A percentile compares a stretch with the other conserved stretches of the same genome.
Conservation (phyloP, 306 rosid species). For the Biancaea sappan region DNA sequence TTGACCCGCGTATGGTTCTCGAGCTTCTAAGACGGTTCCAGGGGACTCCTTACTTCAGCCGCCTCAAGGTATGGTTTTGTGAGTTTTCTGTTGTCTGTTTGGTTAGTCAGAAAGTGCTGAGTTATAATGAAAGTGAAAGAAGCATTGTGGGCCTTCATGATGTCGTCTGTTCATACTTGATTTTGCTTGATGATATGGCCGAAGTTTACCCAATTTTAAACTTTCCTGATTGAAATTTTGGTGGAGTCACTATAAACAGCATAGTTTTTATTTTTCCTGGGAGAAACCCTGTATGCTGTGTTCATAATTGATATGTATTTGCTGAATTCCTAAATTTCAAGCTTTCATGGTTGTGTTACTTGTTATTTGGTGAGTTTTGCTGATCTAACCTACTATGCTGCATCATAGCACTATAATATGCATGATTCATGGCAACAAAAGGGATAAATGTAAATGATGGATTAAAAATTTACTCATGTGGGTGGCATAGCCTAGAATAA, state of each 20-base stretch:
- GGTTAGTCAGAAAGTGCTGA: too few relatives aligned
- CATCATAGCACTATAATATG: too few relatives aligned
- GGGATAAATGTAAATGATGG: neutral
- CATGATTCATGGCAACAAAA: too few relatives aligned
- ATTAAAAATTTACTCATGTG: neutral
- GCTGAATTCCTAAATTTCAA: neutral
- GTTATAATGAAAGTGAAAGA: neutral
- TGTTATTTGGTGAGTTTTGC: neutral
- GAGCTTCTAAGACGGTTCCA: slow-evolving; percentile 79
- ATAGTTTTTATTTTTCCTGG: neutral
- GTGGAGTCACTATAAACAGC: neutral
- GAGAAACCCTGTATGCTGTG: neutral
- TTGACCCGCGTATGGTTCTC: slow-evolving; percentile 92
- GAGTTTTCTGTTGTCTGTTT: neutral
- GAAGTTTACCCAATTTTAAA: neutral
- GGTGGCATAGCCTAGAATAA: too few relatives aligned
- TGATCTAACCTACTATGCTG: too few relatives aligned
- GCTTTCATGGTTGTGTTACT: neutral
- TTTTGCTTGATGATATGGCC: neutral
- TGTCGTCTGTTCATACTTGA: neutral
- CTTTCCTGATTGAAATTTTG: neutral
- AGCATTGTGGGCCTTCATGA: neutral
- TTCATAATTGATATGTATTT: neutral
- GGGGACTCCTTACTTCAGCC: slow-evolving; percentile 66
- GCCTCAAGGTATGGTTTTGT: slow-evolving; percentile 55